Evolutionary conservation across 768 basidiomycete genomes (phyloP), one percentile per base, ranked within the genome.

Genomic region (Agaricus bisporus): DNA sequence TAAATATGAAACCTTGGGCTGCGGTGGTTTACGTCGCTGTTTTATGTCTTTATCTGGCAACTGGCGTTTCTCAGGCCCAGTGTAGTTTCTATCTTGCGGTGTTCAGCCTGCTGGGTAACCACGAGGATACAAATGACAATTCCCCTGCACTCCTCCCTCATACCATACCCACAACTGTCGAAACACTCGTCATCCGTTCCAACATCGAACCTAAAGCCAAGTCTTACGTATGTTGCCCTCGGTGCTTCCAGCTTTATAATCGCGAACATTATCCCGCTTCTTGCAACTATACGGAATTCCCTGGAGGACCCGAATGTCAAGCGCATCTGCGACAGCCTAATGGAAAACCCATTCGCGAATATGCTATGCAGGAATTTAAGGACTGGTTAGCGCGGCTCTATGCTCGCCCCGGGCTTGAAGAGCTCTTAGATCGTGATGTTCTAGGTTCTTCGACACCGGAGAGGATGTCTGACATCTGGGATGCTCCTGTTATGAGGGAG

Each of bases 301-400:
- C 22, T 17, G 44, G 26, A 10, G 44, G 17, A 15, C 6, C 11
- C 5, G 15, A 14, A 17, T 46, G 44, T 29, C 11, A 28, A 3
- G 20, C n/a, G 10, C 6, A 32, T 32, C 17, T 43, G 26, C 41
- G 29, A 18, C 14, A 25, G n/a, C 25, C 22, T 9, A 43, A 11
- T 7, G n/a, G 14, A 17, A 18, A 26, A 41, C 53, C 53, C 3
- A 5, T 38, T 4, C 44, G 43, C 1, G 45, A 26, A 14, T 54
- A 54, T 15, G 3, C 36, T 20, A 41, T 64, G 5, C 61, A 68
- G 9, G 56, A 64, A 12, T 54, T 64, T 1, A 57, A 61, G 6
- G 36, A 61, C 1, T 70, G 64, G 49, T 22, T 70, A 2, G 60
- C 55, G 0, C 17, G 59, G 2, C 22, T 69, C 32, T 51, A 60